Evolutionary conservation across 805 yeast genomes (phyloP).

Genomic region (Metschnikowia sp.): DNA sequence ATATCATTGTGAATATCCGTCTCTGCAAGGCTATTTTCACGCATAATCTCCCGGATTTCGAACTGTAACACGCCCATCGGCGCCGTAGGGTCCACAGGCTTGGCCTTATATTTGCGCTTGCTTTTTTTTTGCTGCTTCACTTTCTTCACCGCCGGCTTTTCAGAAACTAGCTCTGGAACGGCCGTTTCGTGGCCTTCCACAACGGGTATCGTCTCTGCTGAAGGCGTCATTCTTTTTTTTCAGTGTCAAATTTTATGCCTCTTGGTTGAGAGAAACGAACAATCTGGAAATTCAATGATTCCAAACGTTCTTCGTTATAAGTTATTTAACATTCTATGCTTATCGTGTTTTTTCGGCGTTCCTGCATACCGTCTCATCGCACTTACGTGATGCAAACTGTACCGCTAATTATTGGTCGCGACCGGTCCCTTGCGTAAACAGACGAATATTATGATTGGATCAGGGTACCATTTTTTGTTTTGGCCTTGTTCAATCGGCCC

Average conservation of each 20-base stretch:
- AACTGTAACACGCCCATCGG: constrained; percentile 74
- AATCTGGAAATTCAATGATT: no score
- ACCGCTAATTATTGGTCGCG: constrained; percentile 4
- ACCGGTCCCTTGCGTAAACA: not conserved
- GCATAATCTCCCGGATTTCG: constrained; percentile 64
- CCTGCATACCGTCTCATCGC: constrained; percentile 13
- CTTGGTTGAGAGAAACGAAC: not conserved
- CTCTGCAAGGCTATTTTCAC: constrained; percentile 40
- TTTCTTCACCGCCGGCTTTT: constrained; percentile 6
- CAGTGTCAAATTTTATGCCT: not conserved
- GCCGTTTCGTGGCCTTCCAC: not conserved
- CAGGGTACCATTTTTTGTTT: no score
- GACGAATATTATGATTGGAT: not conserved
- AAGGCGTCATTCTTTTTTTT: constrained; percentile 7
- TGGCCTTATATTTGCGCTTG: constrained; percentile 55
- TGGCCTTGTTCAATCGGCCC: not conserved
- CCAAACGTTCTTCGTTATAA: no score
- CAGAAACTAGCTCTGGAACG: not conserved
- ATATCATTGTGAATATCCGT: constrained; percentile 58
- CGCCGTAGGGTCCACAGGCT: constrained; percentile 69
- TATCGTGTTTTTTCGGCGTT: not conserved
- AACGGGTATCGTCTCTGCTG: constrained; percentile 2
- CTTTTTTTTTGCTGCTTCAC: constrained; percentile 24
- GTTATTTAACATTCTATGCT: not conserved
- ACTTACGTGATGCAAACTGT: constrained; percentile 10